Evolutionary conservation across 2,329 filamentous ascomycete genomes (phyloP).

Genomic region (Talaromyces sp.): DNA sequence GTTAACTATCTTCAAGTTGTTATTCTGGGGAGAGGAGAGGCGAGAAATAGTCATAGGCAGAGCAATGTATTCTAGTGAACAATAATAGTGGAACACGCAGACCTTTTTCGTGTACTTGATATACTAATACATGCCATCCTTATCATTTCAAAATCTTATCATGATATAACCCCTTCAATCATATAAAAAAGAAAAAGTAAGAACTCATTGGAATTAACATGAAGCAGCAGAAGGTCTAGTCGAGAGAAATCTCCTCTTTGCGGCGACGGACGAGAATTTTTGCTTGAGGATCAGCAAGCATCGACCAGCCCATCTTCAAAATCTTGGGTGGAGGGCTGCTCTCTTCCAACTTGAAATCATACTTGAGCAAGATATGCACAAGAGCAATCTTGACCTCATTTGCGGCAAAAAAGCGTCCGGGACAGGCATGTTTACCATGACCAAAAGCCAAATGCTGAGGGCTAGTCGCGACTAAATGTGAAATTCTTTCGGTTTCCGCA

Average conservation of each 20-base stretch:
- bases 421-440: slow-evolving; percentile 51
- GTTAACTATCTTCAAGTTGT: no score
- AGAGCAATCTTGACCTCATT: slow-evolving; percentile 28
- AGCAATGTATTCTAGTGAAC: no score
- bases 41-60: no score
- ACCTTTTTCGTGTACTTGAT: not conserved
- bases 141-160: not conserved
- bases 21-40: not conserved
- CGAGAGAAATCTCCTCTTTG: slow-evolving; percentile 15
- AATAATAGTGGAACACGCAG: not conserved
- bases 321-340: slow-evolving; percentile 1
- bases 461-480: slow-evolving; percentile 54
- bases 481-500: slow-evolving; percentile 31
- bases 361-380: slow-evolving; percentile 29
- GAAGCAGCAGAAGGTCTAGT: not conserved
- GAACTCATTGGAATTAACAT: not conserved
- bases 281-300: not conserved
- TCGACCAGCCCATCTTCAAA: slow-evolving; percentile 2
- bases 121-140: not conserved
- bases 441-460: slow-evolving; percentile 54
- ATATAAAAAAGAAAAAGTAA: not conserved
- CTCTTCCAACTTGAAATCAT: slow-evolving; percentile 24
- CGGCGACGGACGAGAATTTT: slow-evolving; percentile 15
- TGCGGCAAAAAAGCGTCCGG: slow-evolving; percentile 32
- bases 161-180: no score